Evolutionary conservation across 106 monocot species (phyloP), one percentile per base, ranked within the genome.

Genomic region (Agapanthus africanus): DNA sequence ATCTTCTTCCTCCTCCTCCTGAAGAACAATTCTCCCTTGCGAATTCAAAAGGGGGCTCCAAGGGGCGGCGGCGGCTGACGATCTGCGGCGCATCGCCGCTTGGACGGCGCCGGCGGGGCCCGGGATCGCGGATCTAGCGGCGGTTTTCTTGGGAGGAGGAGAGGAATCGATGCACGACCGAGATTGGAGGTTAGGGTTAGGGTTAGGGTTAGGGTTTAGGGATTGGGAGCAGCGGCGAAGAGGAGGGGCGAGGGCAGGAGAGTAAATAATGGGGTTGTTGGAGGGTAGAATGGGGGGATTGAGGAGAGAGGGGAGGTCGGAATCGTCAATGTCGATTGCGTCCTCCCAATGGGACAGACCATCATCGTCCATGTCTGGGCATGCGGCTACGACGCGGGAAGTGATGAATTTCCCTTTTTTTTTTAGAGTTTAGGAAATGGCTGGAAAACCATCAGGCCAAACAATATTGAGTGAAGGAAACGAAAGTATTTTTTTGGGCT

Each of bases 81-180:
- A 23, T 63, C 34, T 68, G 13, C 86, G 78, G 71, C 69, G 80
- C 81, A 87, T 81, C 39, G 81, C 67, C 9, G 80, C 71, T 69
- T 91, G 91, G 10, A 87, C 71, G 4, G 74, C 51, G 22, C 86
- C 91, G 42, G 84, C 91, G 22, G 91, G 84, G 6, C 91, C 91
- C 13, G 91, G 91, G 63, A 91, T 91, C 66, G 59, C 59, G 31
- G 61, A 68, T 8, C 60, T 37, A 60, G 7, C 65, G 40, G 36
- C 1, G 37, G 75, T 4, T 18, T 25, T 14, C n/a, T 22, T 37
- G 30, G 37, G 8, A n/a, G 42, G 36, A 19, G 54, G 34, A 19
- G 34, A 28, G 35, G 56, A 25, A 18, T 14, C 25, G 18, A 6
- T 64, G 26, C 9, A 54, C 32, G 42, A 40, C n/a, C 7, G 4